phyloP scores from a whole-genome alignment of 805 yeast species.

The Yarrowia keelungensis region DNA sequence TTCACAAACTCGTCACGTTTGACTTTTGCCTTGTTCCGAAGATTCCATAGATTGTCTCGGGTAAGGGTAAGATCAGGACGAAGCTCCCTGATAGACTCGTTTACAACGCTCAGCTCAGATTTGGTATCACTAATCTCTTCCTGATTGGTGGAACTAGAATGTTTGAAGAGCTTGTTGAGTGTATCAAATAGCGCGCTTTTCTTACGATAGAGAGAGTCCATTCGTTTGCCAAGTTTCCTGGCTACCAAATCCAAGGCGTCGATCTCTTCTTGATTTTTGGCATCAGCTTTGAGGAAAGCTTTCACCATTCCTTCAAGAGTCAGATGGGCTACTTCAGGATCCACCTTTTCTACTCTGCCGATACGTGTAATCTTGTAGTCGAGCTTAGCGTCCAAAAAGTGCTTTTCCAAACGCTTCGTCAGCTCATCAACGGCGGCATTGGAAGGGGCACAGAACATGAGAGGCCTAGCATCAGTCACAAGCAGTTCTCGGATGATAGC shows the following conservation, averaged over 20 bases:
- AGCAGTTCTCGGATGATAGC: neutral
- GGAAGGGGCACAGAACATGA: slow-evolving; percentile 19
- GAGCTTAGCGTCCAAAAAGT: neutral
- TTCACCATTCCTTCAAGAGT: neutral
- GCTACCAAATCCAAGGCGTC: neutral
- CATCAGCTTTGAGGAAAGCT: neutral
- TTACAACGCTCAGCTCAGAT: neutral
- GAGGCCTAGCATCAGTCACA: neutral
- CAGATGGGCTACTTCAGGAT: slow-evolving; percentile 6
- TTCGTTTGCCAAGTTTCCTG: neutral
- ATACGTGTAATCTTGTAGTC: neutral
- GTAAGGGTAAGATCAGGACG: neutral
- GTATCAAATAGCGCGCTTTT: neutral
- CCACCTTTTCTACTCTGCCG: neutral
- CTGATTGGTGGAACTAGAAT: neutral
- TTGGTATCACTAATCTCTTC: neutral
- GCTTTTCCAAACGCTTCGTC: slow-evolving; percentile 2
- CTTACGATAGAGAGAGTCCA: neutral
- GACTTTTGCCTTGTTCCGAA: neutral
- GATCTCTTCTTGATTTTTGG: neutral
- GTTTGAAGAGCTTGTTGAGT: neutral
- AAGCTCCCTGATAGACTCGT: neutral
- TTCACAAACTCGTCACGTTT: too few relatives aligned
- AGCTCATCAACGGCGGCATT: slow-evolving; percentile 21
- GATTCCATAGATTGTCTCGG: neutral